Evolutionary conservation across 345 rosid species (phyloP), one percentile per base, ranked within the genome.

Genomic region (Camelina laxa): DNA sequence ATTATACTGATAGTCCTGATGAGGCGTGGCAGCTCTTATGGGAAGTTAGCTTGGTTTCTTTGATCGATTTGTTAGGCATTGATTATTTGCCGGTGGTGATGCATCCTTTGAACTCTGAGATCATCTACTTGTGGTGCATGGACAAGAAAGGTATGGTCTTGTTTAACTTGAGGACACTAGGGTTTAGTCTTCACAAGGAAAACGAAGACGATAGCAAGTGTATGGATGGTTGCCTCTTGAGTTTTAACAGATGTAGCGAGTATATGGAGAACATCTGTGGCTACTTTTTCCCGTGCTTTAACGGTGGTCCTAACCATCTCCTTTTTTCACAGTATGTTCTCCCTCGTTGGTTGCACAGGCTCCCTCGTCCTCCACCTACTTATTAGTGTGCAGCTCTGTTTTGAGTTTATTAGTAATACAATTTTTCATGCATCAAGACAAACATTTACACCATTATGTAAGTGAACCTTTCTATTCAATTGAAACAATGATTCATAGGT

Each of bases 51-150:
- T 44, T 44, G 16, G 49, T 2, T 16, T 15, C 49, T 44, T 1
- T 44, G 17, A 15, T 15, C 3, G 17, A 44, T 7, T 33, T 7
- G 17, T 44, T 44, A 44, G 49, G 9, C 15, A 44, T 44, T 8
- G 7, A 6, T 15, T 44, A 44, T 15, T 15, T 44, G 9, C 49
- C 49, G 17, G 49, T 44, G 17, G 49, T 44, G 17, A 44, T 44
- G 49, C 49, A 44, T 44, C 17, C 49, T 15, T 44, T 44, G 49
- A 44, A 44, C 49, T 44, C 9, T 44, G 49, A 44, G 38, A 45
- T 73, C 21, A 65, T 73, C 30, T 73, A 73, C 77, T 16, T 73
- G 38, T 73, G 71, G 77, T 44, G 70, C 57, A 21, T 6, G 15
- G 5, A 0, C 2, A 16, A 4, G 24, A 55, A 33, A 4, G 6